Base-by-base conservation (phyloP, 768 basidiomycete species). In the Psilocybe sp. region DNA sequence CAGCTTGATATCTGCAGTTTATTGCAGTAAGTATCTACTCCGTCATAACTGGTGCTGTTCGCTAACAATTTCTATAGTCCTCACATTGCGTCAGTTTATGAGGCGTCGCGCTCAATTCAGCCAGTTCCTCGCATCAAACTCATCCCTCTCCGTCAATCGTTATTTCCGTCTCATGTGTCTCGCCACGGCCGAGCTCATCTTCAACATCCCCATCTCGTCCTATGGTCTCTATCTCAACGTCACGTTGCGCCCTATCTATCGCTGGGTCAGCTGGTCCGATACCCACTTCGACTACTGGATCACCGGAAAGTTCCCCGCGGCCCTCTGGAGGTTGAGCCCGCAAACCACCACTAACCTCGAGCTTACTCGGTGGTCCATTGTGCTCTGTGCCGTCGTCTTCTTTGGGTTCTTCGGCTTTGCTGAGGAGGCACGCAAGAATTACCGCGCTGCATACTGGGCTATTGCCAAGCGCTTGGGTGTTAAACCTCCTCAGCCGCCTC, bases 391-490 rank as follows among this genome's bases (percentile, higher is more conserved):
- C 1, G 60, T 84, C 44, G 4, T 77, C 15, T 85, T 85, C 68
- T 86, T 85, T 55, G 62, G 62, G 15, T 78, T 82, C 68, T 86
- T 87, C 54, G 83, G 82, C 7, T 78, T 84, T 44, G 77, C 76
- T 8, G 70, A 72, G 14, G 84, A 85, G 56, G 80, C 82, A 23
- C 62, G 71, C 41, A 74, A 68, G 55, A 65, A 78, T 50, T 84
- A 84, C 57, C 58, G 65, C 7, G 14, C 12, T 3, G 36, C 36
- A 1, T 46, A 46, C 18, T 37, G 9, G 34, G 18, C 34, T 1
- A 5, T 38, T 12, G 34, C 36, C 3, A 46, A 46, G 33, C 34
- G 15, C 9, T 23, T 37, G 12, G 36, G 46, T 4, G 4, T 46
- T 14, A 5, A 12, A 16, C 15, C 34, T 11, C 34, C 15, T 32